Conservation (phyloP, 148 eudicot genomes). For the Arctostaphylos glauca region DNA sequence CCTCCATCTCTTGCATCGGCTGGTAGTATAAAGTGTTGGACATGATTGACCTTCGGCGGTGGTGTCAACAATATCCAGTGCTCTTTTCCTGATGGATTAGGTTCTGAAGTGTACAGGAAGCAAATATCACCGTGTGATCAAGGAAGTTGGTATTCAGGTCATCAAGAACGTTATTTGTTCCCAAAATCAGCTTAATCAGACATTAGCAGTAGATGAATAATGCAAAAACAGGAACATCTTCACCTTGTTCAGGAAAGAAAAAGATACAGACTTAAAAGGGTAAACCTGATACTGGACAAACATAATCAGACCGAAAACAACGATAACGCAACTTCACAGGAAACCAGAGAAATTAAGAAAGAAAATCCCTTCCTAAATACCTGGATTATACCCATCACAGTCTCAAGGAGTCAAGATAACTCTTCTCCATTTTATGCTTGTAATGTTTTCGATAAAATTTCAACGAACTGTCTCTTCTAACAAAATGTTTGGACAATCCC, state of each 20-base stretch:
- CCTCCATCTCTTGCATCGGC: conserved; percentile 30
- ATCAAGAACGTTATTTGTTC: too few species aligned
- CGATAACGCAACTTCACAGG: background rate
- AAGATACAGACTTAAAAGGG: background rate
- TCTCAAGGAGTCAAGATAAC: background rate
- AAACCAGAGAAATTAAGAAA: background rate
- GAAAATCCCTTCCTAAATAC: background rate
- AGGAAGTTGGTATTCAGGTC: background rate
- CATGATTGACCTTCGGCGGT: conserved; percentile 27
- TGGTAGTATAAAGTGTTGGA: conserved; percentile 30
- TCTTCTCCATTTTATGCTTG: background rate
- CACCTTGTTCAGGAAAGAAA: too few species aligned
- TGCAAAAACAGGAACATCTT: background rate
- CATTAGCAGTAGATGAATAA: background rate
- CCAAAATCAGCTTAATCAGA: too few species aligned
- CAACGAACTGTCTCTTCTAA: background rate
- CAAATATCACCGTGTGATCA: background rate
- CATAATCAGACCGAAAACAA: background rate
- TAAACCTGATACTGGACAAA: background rate
- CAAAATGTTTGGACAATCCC: background rate
- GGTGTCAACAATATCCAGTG: background rate
- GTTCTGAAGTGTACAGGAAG: conserved; percentile 1
- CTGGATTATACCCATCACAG: background rate
- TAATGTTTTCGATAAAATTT: background rate
- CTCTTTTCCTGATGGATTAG: conserved; percentile 9